A percentile compares a stretch with the other conserved stretches of the same genome.
Conservation (phyloP, 2,329 filamentous ascomycete genomes). For the Capronia coronata region DNA sequence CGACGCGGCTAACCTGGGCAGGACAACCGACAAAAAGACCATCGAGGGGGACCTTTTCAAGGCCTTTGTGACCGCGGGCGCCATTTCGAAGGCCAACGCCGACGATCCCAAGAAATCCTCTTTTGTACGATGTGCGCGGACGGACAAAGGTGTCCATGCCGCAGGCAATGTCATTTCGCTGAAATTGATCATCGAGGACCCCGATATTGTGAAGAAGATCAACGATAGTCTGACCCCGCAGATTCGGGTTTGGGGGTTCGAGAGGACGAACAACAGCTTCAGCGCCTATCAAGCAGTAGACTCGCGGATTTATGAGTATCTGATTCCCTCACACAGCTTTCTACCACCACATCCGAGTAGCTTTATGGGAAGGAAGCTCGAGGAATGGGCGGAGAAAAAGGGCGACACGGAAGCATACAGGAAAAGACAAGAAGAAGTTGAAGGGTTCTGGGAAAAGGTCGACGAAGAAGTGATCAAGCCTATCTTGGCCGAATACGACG, state of each 20-base stretch:
- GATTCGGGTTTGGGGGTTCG: slow-evolving; percentile 91
- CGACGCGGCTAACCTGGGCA: slow-evolving; percentile 35
- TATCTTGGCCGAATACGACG: slow-evolving; percentile 45
- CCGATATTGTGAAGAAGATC: slow-evolving; percentile 81
- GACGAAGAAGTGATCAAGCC: slow-evolving; percentile 76
- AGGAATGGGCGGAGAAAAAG: slow-evolving; percentile 67
- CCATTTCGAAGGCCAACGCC: slow-evolving; percentile 94
- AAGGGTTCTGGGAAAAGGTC: slow-evolving; percentile 72
- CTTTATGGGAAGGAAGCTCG: slow-evolving; percentile 74
- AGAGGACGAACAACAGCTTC: slow-evolving; percentile 82
- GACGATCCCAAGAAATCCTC: slow-evolving; percentile 95
- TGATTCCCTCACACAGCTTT: slow-evolving; percentile 88
- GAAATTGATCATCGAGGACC: slow-evolving; percentile 92
- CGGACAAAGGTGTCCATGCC: slow-evolving; percentile 95
- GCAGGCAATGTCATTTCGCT: slow-evolving; percentile 91
- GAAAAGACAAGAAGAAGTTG: slow-evolving; percentile 67
- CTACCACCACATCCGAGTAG: slow-evolving; percentile 86
- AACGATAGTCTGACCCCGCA: slow-evolving; percentile 77
- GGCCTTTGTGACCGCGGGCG: slow-evolving; percentile 82
- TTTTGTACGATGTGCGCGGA: slow-evolving; percentile 85
- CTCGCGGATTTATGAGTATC: slow-evolving; percentile 93
- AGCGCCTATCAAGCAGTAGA: slow-evolving; percentile 94
- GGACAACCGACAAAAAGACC: slow-evolving; percentile 61
- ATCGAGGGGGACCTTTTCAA: slow-evolving; percentile 94
- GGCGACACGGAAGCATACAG: slow-evolving; percentile 63